phyloP scores from a whole-genome alignment of 495 filamentous ascomycete genomes.

The Tuber brumale region DNA sequence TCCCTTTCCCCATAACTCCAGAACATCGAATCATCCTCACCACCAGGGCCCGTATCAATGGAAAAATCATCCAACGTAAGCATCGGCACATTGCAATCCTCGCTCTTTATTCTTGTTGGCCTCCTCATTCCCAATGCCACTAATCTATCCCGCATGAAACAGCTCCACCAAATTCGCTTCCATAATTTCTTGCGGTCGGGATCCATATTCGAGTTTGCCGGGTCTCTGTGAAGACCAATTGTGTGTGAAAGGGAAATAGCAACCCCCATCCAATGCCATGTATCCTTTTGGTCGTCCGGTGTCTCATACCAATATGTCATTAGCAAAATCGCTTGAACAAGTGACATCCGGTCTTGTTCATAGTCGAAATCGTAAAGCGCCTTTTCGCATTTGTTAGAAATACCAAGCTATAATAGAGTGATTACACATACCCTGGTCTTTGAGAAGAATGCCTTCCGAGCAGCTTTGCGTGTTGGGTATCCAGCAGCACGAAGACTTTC shows the following conservation, averaged over 20 bases:
- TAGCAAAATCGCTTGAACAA: constrained; percentile 75
- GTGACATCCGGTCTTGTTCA: constrained; percentile 69
- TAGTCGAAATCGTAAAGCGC: constrained; percentile 80
- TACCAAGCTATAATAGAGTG: not conserved
- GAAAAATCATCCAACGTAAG: constrained; percentile 77
- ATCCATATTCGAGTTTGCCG: constrained; percentile 66
- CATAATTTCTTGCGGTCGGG: constrained; percentile 64
- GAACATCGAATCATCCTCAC: constrained; percentile 55
- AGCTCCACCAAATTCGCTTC: constrained; percentile 94
- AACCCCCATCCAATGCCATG: constrained; percentile 88
- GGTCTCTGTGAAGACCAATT: constrained; percentile 76
- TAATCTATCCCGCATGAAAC: constrained; percentile 80
- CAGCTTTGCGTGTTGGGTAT: constrained; percentile 61
- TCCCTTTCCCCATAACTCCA: constrained; percentile 35
- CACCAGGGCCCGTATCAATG: constrained; percentile 48
- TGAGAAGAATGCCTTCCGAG: constrained; percentile 71
- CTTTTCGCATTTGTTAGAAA: constrained; percentile 35
- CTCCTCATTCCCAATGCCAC: constrained; percentile 85
- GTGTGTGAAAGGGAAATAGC: constrained; percentile 76
- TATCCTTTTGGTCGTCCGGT: constrained; percentile 82
- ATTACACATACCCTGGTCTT: constrained; percentile 60
- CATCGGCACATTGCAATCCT: constrained; percentile 87
- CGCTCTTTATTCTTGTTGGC: constrained; percentile 79
- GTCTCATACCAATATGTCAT: constrained; percentile 93
- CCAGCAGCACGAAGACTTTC: constrained; percentile 62